Evolutionary conservation across 805 yeast species (phyloP).

Genomic region (Ogataea nakhonphanomensis): DNA sequence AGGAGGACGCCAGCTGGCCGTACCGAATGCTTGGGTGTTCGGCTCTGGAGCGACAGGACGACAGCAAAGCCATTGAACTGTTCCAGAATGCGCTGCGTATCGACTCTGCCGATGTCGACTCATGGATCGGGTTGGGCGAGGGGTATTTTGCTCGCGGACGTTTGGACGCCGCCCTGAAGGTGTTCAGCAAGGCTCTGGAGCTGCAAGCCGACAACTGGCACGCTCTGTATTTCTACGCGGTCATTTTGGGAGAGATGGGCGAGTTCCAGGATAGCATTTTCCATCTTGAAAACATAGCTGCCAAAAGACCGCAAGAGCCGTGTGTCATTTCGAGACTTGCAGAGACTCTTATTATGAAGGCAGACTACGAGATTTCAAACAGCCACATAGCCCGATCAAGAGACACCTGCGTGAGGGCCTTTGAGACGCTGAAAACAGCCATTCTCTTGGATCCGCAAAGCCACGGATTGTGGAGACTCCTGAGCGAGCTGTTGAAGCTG

Average conservation of each 20-base stretch:
- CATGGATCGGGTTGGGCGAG: constrained; percentile 98
- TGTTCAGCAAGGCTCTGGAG: constrained; percentile 62
- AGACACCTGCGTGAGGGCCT: constrained; percentile 38
- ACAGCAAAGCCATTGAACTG: constrained; percentile 78
- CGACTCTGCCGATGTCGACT: constrained; percentile 60
- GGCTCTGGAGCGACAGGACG: constrained; percentile 65
- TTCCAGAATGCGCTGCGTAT: constrained; percentile 82
- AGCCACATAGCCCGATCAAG: constrained; percentile 73
- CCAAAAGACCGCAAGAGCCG: constrained; percentile 44
- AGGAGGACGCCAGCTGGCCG: constrained; percentile 67
- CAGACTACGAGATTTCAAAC: constrained; percentile 46
- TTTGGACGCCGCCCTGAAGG: constrained; percentile 80
- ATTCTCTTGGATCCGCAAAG: constrained; percentile 32
- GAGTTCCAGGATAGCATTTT: constrained; percentile 61
- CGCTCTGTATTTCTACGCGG: constrained; percentile 64
- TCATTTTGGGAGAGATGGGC: constrained; percentile 58
- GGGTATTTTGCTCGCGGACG: constrained; percentile 85
- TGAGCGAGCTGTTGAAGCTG: constrained; percentile 55
- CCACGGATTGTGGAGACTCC: constrained; percentile 62
- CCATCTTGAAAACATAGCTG: constrained; percentile 39
- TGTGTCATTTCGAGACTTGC: constrained; percentile 51
- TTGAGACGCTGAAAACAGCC: constrained; percentile 27
- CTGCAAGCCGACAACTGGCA: constrained; percentile 56
- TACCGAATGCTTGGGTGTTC: constrained; percentile 82
- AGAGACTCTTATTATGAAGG: constrained; percentile 53